Conservation (phyloP, 768 basidiomycete species). For the Boletellus sp. region DNA sequence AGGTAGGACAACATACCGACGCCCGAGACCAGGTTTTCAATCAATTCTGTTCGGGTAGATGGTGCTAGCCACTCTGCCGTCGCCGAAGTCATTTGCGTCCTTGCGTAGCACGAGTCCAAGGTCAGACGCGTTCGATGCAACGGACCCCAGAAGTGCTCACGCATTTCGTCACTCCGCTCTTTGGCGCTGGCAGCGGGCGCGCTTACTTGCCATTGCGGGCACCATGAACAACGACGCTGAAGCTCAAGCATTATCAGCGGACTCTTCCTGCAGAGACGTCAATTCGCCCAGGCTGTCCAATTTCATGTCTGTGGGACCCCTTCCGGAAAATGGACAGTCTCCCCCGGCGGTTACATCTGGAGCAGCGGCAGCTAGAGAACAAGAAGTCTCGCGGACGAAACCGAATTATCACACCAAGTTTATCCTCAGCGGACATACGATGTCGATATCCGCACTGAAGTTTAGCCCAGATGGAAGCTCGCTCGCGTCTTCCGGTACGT, state of each 20-base stretch:
- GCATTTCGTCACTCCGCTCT: too few species aligned
- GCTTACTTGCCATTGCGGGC: not conserved
- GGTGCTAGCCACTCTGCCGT: slow-evolving; percentile 71
- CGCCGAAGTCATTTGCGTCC: slow-evolving; percentile 28
- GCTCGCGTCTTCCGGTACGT: slow-evolving; percentile 82
- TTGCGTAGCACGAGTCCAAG: slow-evolving; percentile 3
- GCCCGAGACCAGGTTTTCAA: slow-evolving; percentile 87
- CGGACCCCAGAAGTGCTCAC: slow-evolving; percentile 9
- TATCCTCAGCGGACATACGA: slow-evolving; percentile 77
- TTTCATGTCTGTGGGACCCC: slow-evolving; percentile 6
- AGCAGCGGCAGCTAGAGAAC: not conserved
- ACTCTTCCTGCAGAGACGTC: not conserved
- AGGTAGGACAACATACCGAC: slow-evolving; percentile 58
- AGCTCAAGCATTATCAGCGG: not conserved
- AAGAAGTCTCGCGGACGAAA: slow-evolving; percentile 8
- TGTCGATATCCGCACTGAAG: slow-evolving; percentile 79
- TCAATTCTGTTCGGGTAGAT: slow-evolving; percentile 75
- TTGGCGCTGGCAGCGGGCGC: not conserved
- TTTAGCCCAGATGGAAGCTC: slow-evolving; percentile 83
- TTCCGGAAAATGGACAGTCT: not conserved
- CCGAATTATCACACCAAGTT: slow-evolving; percentile 59
- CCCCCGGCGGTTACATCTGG: not conserved
- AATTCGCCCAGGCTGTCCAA: slow-evolving; percentile 8
- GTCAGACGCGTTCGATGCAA: not conserved
- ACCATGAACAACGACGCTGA: slow-evolving; percentile 18